These are phyloP conservation scores for Aspergillus flavus DNA, from an alignment of 2,329 filamentous ascomycete species.

Conservation along the genomic window DNA sequence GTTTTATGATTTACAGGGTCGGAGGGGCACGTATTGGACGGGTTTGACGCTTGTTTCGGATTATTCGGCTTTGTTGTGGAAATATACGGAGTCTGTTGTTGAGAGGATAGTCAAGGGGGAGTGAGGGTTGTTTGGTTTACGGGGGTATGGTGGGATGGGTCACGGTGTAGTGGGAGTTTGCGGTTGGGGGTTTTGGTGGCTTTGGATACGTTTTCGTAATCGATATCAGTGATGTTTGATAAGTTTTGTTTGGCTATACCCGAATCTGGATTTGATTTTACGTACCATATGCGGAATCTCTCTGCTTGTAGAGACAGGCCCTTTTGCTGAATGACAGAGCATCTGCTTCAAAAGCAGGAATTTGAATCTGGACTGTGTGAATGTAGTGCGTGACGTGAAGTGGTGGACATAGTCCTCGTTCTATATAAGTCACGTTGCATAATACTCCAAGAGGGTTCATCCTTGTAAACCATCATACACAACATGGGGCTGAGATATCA, in stretches of 20 bases:
- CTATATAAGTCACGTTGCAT: background rate
- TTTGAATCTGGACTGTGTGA: background rate
- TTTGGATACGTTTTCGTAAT: no score
- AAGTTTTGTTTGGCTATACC: background rate
- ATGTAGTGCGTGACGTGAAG: background rate
- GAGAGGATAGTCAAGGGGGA: constrained; percentile 4
- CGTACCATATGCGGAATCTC: background rate
- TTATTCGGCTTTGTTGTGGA: constrained; percentile 25
- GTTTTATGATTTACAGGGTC: constrained; percentile 48
- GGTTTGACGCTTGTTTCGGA: constrained; percentile 40
- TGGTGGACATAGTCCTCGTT: background rate
- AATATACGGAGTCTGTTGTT: constrained; percentile 19
- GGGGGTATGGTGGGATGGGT: no score
- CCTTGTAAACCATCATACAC: background rate
- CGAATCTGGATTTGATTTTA: background rate
- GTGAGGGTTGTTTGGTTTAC: background rate
- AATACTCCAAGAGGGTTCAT: background rate
- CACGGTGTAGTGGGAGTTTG: no score
- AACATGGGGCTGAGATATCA: background rate
- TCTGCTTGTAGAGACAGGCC: background rate
- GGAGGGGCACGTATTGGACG: constrained; percentile 50
- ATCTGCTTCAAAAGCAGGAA: background rate
- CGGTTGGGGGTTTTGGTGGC: no score
- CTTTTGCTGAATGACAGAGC: accelerated
- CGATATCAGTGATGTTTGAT: background rate